These are phyloP conservation scores for Diplodia mutila DNA, from an alignment of 2,329 filamentous ascomycete genomes.

Conservation along the genomic window DNA sequence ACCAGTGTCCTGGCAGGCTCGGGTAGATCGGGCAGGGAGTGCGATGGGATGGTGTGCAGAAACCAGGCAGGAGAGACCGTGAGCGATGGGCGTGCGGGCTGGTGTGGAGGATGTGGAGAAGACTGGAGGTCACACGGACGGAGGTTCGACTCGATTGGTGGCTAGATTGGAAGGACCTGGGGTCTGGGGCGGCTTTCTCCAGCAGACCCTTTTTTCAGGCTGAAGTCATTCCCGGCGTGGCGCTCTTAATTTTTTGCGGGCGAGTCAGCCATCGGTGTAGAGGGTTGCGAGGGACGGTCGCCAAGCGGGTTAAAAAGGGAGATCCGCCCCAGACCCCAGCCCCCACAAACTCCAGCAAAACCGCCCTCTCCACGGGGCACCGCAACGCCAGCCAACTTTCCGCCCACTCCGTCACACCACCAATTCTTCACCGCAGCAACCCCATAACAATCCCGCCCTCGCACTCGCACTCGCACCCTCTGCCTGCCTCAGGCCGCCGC, in stretches of 20 bases:
- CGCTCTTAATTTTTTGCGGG: neutral
- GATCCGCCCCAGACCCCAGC: slow-evolving; percentile 18
- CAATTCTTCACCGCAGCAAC: neutral
- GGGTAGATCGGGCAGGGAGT: neutral
- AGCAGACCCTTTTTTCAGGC: slow-evolving; percentile 9
- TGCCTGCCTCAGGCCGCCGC: neutral
- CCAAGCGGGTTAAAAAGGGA: slow-evolving; percentile 5
- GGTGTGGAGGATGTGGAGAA: slow-evolving; percentile 6
- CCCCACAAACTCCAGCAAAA: slow-evolving; percentile 15
- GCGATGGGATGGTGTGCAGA: neutral
- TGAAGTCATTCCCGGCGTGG: slow-evolving; percentile 14
- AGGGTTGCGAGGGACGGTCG: slow-evolving; percentile 9
- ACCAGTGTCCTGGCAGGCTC: neutral
- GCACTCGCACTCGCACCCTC: neutral
- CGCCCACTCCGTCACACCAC: neutral
- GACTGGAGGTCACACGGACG: slow-evolving; percentile 10
- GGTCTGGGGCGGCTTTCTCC: neutral
- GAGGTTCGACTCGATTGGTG: neutral
- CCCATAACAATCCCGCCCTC: neutral
- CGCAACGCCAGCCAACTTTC: neutral
- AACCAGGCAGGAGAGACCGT: neutral
- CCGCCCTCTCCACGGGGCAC: slow-evolving; percentile 17
- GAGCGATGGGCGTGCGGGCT: neutral
- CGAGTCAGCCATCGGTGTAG: slow-evolving; percentile 22
- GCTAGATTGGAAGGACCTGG: neutral